Conservation (phyloP, 78 protist genomes). For the Dictyostelium firmibasis region DNA sequence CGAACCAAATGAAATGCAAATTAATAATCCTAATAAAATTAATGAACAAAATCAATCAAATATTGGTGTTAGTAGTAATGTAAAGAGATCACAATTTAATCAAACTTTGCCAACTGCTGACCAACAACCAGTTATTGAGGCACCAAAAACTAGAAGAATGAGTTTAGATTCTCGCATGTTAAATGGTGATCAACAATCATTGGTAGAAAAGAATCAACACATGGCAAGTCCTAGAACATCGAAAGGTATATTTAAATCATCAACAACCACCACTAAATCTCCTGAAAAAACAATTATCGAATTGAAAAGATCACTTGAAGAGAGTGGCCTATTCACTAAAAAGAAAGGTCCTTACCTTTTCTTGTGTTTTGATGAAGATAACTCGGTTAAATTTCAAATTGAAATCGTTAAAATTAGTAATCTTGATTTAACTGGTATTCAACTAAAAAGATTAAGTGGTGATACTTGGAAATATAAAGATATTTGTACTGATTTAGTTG, state of each 20-base stretch:
- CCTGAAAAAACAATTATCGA: conserved; percentile 68
- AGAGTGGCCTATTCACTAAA: conserved; percentile 40
- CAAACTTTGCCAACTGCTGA: background rate
- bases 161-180: conserved; percentile 51
- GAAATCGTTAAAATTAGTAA: conserved; percentile 58
- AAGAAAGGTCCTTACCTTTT: conserved; percentile 70
- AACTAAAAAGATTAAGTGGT: conserved; percentile 75
- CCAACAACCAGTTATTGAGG: conserved; percentile 22
- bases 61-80: background rate
- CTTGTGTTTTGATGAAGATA: conserved; percentile 61
- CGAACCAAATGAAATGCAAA: background rate
- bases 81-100: background rate
- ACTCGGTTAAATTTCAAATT: conserved; percentile 55
- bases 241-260: conserved; percentile 76
- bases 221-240: conserved; percentile 52
- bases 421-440: conserved; percentile 68
- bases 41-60: background rate
- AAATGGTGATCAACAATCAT: background rate
- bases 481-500: conserved; percentile 64
- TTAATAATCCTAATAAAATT: background rate
- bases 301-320: conserved; percentile 38
- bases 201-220: conserved; percentile 49
- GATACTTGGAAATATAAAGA: conserved; percentile 84
- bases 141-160: conserved; percentile 79
- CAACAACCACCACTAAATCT: conserved; percentile 70